phyloP scores from a whole-genome alignment of 164 flowering plant genomes.

The grape (Vitis vinifera) region DNA sequence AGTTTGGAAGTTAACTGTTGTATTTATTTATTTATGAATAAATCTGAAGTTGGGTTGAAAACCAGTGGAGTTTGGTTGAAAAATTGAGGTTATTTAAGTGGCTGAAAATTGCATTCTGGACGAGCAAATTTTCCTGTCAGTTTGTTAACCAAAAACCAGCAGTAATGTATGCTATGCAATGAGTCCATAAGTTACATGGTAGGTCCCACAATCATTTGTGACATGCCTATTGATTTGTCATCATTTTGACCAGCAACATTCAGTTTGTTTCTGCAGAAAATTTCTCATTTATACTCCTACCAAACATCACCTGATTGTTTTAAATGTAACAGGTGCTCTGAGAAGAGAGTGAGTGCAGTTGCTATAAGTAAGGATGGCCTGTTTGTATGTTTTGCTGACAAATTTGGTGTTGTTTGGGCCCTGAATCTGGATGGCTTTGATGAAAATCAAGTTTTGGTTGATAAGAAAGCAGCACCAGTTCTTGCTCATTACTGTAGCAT shows the following conservation, averaged over 20 bases:
- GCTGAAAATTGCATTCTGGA: no score
- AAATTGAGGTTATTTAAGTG: no score
- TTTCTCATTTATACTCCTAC: no score
- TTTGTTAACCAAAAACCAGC: no score
- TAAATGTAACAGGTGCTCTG: conserved; percentile 59
- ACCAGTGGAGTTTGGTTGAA: no score
- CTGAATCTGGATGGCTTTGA: conserved; percentile 37
- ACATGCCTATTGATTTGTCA: neutral
- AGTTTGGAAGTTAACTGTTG: neutral
- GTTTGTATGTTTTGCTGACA: conserved; percentile 85
- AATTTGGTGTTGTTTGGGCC: conserved; percentile 93
- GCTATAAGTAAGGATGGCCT: conserved; percentile 68
- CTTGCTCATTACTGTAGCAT: conserved; percentile 95
- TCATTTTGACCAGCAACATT: neutral
- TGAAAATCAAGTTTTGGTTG: conserved; percentile 23
- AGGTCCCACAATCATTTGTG: neutral
- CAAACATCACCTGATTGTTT: neutral
- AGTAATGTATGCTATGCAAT: no score
- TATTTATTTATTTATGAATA: no score
- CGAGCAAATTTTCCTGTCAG: no score
- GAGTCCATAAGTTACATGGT: neutral
- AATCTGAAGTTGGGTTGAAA: no score
- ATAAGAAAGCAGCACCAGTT: conserved; percentile 64
- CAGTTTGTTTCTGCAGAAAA: neutral
- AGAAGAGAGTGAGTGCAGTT: conserved; percentile 94